Percentiles rank a stretch among this genome's conserved stretches.
Conservation (phyloP, 2,329 filamentous ascomycete genomes). For the Sphaerulina populicola region DNA sequence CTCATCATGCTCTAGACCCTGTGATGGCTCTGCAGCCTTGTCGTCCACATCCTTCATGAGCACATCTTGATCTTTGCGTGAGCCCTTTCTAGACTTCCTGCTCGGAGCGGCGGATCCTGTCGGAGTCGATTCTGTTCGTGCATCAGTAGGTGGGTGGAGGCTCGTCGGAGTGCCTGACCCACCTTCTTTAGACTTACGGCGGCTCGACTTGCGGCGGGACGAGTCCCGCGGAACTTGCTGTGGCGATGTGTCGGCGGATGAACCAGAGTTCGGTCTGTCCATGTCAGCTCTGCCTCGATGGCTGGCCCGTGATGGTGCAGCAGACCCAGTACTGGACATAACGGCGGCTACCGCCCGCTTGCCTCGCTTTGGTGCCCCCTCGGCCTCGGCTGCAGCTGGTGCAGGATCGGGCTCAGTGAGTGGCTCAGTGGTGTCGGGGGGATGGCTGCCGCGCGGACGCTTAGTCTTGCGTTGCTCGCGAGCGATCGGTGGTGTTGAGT, state of each 20-base stretch:
- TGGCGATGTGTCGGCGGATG: conserved; percentile 54
- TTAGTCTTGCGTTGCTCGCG: conserved; percentile 39
- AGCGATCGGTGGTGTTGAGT: conserved; percentile 44
- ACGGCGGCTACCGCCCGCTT: conserved; percentile 39
- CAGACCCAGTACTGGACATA: conserved; percentile 69
- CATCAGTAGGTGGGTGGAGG: conserved; percentile 1
- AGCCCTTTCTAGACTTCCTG: conserved; percentile 29
- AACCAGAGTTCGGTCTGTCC: conserved; percentile 53
- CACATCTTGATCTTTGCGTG: conserved; percentile 30
- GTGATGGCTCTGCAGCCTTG: conserved; percentile 30
- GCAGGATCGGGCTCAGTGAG: conserved; percentile 35
- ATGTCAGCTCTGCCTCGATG: conserved; percentile 19
- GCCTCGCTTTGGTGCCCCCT: conserved; percentile 51
- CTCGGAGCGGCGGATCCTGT: conserved; percentile 24
- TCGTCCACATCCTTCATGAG: conserved; percentile 31
- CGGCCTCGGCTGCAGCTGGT: conserved; percentile 12
- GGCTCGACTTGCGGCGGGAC: conserved; percentile 63
- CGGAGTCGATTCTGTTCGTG: conserved; percentile 23
- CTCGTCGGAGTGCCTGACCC: neutral
- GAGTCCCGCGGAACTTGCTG: conserved; percentile 51
- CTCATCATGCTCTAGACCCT: conserved; percentile 34
- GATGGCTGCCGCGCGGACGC: conserved; percentile 51
- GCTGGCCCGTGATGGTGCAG: conserved; percentile 10
- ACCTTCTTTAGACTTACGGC: conserved; percentile 59
- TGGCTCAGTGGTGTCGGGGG: conserved; percentile 30